These are phyloP conservation scores for Corynascus novoguineensis DNA, from an alignment of 495 filamentous ascomycete genomes.

Conservation along the genomic window DNA sequence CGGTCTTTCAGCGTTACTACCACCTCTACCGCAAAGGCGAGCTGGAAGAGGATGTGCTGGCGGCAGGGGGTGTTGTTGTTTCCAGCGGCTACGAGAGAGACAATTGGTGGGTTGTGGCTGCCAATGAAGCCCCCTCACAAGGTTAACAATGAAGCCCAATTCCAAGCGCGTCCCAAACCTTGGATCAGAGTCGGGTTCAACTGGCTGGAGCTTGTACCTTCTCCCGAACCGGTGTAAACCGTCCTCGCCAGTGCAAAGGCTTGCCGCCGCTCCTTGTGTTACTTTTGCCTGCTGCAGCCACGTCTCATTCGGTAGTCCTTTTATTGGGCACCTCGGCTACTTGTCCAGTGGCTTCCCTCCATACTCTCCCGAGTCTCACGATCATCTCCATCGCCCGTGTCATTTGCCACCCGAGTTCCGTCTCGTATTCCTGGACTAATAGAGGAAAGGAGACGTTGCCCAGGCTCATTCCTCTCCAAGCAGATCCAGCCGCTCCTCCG, in stretches of 20 bases:
- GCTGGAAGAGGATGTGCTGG: conserved; percentile 70
- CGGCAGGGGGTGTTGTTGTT: conserved; percentile 69
- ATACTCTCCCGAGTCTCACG: not conserved
- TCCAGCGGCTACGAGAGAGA: conserved; percentile 92
- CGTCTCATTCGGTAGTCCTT: not conserved
- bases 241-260: not conserved
- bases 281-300: not conserved
- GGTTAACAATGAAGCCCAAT: conserved; percentile 12
- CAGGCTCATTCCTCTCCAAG: not conserved
- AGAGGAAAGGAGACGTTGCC: not conserved
- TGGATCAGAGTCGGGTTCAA: not conserved
- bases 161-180: not conserved
- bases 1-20: conserved; percentile 83
- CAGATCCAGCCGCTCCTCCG: not conserved
- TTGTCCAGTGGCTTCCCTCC: not conserved
- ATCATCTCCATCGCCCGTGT: not conserved
- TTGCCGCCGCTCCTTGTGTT: not conserved
- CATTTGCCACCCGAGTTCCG: not conserved
- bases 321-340: not conserved
- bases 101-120: conserved; percentile 82
- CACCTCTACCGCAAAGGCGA: conserved; percentile 87
- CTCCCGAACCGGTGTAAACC: not conserved
- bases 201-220: not conserved
- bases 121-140: conserved; percentile 21
- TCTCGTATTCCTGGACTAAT: conserved; percentile 1